Evolutionary conservation across 1,284 basidiomycete genomes (phyloP).

Genomic region (Austroboletus niveus): DNA sequence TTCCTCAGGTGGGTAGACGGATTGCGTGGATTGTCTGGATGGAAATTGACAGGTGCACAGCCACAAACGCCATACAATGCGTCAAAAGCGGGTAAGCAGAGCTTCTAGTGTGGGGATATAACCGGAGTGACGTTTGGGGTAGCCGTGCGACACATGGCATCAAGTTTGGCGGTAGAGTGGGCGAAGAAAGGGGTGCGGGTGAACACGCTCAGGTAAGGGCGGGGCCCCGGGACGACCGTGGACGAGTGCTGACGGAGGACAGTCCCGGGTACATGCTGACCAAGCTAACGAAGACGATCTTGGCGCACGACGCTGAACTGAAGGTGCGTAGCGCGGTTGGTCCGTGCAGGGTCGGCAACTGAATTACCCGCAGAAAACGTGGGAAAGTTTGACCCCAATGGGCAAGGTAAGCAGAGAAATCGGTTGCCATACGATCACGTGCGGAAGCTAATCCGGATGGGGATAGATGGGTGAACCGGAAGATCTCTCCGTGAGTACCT

Average conservation of each 20-base stretch:
- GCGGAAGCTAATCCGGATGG: not conserved
- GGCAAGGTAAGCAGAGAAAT: conserved; percentile 54
- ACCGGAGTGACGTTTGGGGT: conserved; percentile 10
- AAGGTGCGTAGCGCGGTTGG: conserved; percentile 45
- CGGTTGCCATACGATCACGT: not conserved
- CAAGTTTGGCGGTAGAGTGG: conserved; percentile 87
- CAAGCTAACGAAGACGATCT: conserved; percentile 77
- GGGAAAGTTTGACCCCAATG: conserved; percentile 92
- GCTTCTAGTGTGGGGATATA: not conserved
- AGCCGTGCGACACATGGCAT: conserved; percentile 88
- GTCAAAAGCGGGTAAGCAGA: conserved; percentile 74
- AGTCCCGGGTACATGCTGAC: conserved; percentile 90
- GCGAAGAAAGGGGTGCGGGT: conserved; percentile 83
- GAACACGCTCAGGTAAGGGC: conserved; percentile 66
- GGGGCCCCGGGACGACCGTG: too few relatives aligned
- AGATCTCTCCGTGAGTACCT: conserved; percentile 59
- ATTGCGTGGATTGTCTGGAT: not conserved
- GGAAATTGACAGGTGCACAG: conserved; percentile 38
- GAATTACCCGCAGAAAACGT: conserved; percentile 60
- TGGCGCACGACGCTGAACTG: conserved; percentile 69
- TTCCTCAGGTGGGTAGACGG: conserved; percentile 59
- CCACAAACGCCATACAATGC: conserved; percentile 95
- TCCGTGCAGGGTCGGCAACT: not conserved
- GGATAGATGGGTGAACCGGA: conserved; percentile 73
- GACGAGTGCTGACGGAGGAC: not conserved